Percentiles rank a stretch among this genome's conserved stretches.
phyloP scores from a whole-genome alignment of 495 filamentous ascomycete genomes.

The Aspergillus wentii region DNA sequence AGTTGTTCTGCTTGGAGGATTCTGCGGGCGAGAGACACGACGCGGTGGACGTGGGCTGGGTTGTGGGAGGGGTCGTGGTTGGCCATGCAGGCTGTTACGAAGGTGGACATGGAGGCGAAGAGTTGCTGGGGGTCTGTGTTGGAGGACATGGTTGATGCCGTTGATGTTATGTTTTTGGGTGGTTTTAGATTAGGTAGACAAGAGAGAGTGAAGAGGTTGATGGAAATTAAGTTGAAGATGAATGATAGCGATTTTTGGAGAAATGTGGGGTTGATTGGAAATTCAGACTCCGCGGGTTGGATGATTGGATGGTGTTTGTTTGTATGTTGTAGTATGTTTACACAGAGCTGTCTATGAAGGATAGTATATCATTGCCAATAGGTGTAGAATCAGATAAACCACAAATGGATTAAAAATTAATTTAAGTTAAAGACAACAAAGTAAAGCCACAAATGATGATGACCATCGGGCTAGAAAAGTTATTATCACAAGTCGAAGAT shows the following conservation, averaged over 20 bases:
- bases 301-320: background rate
- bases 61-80: constrained; percentile 83
- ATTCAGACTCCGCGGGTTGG: constrained; percentile 1
- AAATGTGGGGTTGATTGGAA: too few relatives aligned
- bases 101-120: constrained; percentile 45
- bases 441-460: too few relatives aligned
- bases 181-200: background rate
- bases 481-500: too few relatives aligned
- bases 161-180: background rate
- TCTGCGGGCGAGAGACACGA: constrained; percentile 63
- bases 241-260: too few relatives aligned
- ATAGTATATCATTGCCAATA: too few relatives aligned
- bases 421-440: too few relatives aligned
- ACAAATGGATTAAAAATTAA: too few relatives aligned
- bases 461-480: too few relatives aligned
- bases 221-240: background rate
- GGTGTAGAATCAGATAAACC: too few relatives aligned
- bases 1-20: constrained; percentile 44
- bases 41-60: constrained; percentile 76
- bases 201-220: background rate
- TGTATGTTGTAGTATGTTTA: too few relatives aligned
- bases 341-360: too few relatives aligned
- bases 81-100: constrained; percentile 70
- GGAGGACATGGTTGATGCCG: constrained; percentile 1
- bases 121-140: constrained; percentile 20